Base-by-base conservation (phyloP, 768 basidiomycete genomes). In the Auriscalpium orientale region DNA sequence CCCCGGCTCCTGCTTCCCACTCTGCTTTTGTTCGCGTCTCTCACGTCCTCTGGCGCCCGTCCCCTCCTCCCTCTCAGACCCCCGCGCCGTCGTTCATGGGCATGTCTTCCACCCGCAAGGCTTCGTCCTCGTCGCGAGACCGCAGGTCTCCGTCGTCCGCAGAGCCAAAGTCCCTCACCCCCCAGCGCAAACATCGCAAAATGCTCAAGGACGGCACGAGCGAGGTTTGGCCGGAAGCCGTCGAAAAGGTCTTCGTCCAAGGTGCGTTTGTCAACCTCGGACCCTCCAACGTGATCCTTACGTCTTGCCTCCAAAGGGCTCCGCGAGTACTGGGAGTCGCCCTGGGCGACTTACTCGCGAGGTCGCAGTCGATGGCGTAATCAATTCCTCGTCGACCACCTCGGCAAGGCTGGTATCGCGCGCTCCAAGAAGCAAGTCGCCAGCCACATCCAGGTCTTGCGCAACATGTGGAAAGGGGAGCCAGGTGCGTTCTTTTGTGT, bases 381-480 rank as follows among this genome's bases (percentile, higher is more conserved):
- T 71, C 88, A 90, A 71, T 91, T 85, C 67, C 80, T 91, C 59
- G 89, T 91, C 66, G 87, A 90, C 60, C 85, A 87, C 64, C 80
- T 91, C 57, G 76, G 83, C 54, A 83, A 81, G 60, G 73, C 76
- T 38, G 85, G 84, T 54, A 80, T 91, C 66, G 77, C 77, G 28
- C 83, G 89, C 44, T 79, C 87, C 46, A 91, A 91, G 77, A 91
- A 91, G 69, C 89, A 91, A 69, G 89, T 91, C 60, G 89, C 89
- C n/a, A 88, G 85, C 68, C 89, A 91, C 64, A 87, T 91, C 52
- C 89, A 91, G 66, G 89, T 90, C 55, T 68, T 89, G 54, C 75
- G 88, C 51, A 91, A 91, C 66, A 91, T 91, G 89, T 90, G 87
- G 88, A 89, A 89, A 68, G 89, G 87, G 21, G 82, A 87, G 57